Evolutionary conservation across 2,329 filamentous ascomycete genomes (phyloP), one percentile per base, ranked within the genome.

Genomic region (Colletotrichum sojae): DNA sequence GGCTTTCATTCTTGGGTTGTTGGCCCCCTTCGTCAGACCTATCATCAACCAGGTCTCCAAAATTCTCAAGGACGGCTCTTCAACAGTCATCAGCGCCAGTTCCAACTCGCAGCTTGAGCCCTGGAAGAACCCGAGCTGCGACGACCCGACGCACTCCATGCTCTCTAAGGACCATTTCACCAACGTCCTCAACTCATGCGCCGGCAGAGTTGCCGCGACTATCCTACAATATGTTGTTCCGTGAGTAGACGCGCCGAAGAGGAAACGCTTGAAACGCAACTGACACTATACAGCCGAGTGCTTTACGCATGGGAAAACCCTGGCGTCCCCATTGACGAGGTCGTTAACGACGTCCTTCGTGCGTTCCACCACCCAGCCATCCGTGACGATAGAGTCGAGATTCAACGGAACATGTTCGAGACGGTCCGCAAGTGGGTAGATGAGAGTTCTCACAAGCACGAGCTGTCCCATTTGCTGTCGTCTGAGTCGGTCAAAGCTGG

Each of bases 301-400:
- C 86, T 99, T 20, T 97, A 95, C 77, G 95, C 95, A 4, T 98
- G 95, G 94, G 93, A 98, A 72, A 93, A 98, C 77, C 89, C 92
- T 3, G 90, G 91, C 51, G 90, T 97, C 0, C 89, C 94, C 0
- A 91, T 96, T 4, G 89, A 97, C 45, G 92, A 97, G 79, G 92
- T 98, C 0, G 85, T 95, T 71, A 85, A 93, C 71, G 95, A 98
- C 73, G 89, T 97, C 48, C 83, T 94, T 54, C 89, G 89, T 25
- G 90, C 94, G 12, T 97, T 98, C 83, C 96, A 99, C 78, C 96
- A 99, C 77, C 96, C 96, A 1, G 92, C 92, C 6, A 84, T 94
- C 36, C 91, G 95, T 25, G 88, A 96, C 73, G 90, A 92, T 63
- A 84, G 86, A 64, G 83, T 93, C 66, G 93, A 97, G 77, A 90